Base-by-base conservation (phyloP, 192 early-diverging fungal species). In the Coemansia sp. region DNA sequence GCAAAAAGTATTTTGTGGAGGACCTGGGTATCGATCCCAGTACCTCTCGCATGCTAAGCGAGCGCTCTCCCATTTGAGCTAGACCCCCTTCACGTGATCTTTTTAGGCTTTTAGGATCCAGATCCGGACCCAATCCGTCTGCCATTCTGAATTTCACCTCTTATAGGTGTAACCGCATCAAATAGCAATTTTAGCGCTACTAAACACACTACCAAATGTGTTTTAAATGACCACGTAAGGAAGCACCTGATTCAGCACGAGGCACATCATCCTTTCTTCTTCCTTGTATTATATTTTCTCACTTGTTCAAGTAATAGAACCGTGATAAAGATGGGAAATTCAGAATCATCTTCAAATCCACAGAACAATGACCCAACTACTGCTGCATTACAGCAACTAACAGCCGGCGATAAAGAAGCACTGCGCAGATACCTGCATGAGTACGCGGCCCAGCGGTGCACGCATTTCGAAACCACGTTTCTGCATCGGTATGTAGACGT, bases 1-100 rank as follows among this genome's bases (percentile, higher is more conserved):
- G 32, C 6, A 57, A 57, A 57, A 37, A 16, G 14, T 0, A 9
- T 38, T 10, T 37, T 11, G 5, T 57, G 55, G 55, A 57, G 55
- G 55, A 57, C 55, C 55, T 57, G 55, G 55, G 55, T 57, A 57
- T 57, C 55, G 55, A 57, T 57, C 55, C 55, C 55, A 57, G 55
- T 57, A 39, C 55, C 25, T 57, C 55, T 57, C 55, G 55, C 55
- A 57, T 57, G 55, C 55, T 57, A 57, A 57, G 55, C 55, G 55
- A 57, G 55, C 55, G 55, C 55, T 57, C 55, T 57, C 54, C 54
- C 54, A 56, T 56, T 56, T 56, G 54, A 56, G 54, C 54, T 56
- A 56, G 54, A 56, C 54, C 54, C 54, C 54, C 32, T 32, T 32
- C 54, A 54, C 51, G 16, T 22, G 51, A 22, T n/a, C 51, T 54